These are phyloP conservation scores for sunflower (Helianthus annuus) DNA, from an alignment of 129 eudicot species.

Conservation along the genomic window HanXRQr2.0-SUNRISE NC_035438.2:22310509-22311008, in stretches of 20 bases:
- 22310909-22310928: constrained; percentile 39
- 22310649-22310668: constrained; percentile 29
- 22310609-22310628: constrained; percentile 7
- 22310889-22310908: constrained; percentile 15
- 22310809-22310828: constrained; percentile 29
- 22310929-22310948: constrained; percentile 43
- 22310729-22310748: constrained; percentile 5
- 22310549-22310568: neutral
- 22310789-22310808: constrained; percentile 25
- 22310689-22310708: constrained; percentile 36
- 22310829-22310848: constrained; percentile 35
- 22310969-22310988: constrained; percentile 49
- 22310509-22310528: too few relatives aligned
- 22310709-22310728: constrained; percentile 25
- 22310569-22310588: neutral
- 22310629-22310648: neutral
- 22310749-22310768: constrained; percentile 5
- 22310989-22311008: constrained; percentile 41
- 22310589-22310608: neutral
- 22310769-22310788: neutral
- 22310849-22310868: constrained; percentile 15
- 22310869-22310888: constrained; percentile 38
- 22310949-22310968: constrained; percentile 41
- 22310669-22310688: constrained; percentile 24
- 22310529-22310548: neutral